These are phyloP conservation scores for Kwoniella sp. DNA, from an alignment of 768 basidiomycete species.

Conservation along the genomic window DNA sequence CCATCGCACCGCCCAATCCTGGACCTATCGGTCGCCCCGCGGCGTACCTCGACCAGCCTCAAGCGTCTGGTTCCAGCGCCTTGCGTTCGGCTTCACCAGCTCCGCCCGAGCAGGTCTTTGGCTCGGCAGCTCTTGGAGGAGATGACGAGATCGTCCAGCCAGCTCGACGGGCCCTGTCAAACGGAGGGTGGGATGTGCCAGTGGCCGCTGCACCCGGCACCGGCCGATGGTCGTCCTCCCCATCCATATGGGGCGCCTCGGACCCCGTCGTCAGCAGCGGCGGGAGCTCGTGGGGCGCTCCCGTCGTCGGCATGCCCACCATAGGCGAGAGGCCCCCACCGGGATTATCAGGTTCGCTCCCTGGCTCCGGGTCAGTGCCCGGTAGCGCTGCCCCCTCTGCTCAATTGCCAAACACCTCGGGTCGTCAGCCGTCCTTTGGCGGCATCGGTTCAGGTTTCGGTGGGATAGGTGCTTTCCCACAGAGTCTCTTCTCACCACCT, in stretches of 20 bases:
- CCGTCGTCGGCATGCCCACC: conserved; percentile 9
- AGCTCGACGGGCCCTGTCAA: conserved; percentile 28
- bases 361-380: not conserved
- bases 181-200: conserved; percentile 28
- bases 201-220: conserved; percentile 21
- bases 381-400: no score
- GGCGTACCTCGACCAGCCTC: conserved; percentile 13
- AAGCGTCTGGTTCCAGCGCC: conserved; percentile 10
- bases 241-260: conserved; percentile 24
- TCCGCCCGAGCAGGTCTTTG: conserved; percentile 39
- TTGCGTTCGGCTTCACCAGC: conserved; percentile 21
- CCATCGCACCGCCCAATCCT: conserved; percentile 14
- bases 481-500: conserved; percentile 21
- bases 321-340: conserved; percentile 15
- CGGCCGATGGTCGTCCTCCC: conserved; percentile 23
- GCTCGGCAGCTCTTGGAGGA: conserved; percentile 46
- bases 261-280: not conserved
- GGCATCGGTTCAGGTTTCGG: conserved; percentile 10
- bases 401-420: no score
- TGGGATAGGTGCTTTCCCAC: conserved; percentile 5
- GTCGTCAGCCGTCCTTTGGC: conserved; percentile 22
- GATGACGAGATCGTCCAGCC: conserved; percentile 48
- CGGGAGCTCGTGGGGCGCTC: conserved; percentile 7
- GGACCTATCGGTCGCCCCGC: conserved; percentile 16
- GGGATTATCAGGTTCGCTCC: not conserved